A percentile compares a stretch with the other conserved stretches of the same genome.
phyloP scores from a whole-genome alignment of 2,329 filamentous ascomycete species.

The Coniochaeta sp. region DNA sequence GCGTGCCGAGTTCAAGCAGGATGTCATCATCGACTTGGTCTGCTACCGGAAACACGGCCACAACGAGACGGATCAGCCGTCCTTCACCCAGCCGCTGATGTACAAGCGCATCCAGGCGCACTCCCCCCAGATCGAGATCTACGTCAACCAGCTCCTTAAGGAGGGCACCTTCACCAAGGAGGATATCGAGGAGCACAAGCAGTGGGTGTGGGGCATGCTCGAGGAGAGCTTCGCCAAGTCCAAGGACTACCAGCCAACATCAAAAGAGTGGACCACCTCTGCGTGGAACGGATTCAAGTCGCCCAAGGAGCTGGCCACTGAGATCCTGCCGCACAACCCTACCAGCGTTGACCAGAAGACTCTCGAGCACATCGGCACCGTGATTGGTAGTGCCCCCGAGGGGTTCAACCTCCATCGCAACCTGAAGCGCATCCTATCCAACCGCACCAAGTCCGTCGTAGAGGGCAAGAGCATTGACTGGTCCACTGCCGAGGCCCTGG shows the following conservation, averaged over 20 bases:
- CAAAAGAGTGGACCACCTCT: constrained; percentile 97
- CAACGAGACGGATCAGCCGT: constrained; percentile 99
- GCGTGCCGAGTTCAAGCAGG: constrained; percentile 97
- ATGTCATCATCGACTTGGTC: constrained; percentile 95
- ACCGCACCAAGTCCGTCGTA: constrained; percentile 82
- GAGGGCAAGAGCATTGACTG: constrained; percentile 97
- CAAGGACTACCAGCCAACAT: constrained; percentile 93
- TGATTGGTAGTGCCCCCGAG: constrained; percentile 72
- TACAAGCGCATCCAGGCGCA: constrained; percentile 94
- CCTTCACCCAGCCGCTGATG: constrained; percentile 99
- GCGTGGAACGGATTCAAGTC: constrained; percentile 99
- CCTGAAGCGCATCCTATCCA: constrained; percentile 88
- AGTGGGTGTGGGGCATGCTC: constrained; percentile 99
- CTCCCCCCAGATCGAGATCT: constrained; percentile 79
- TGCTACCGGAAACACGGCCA: constrained; percentile 99
- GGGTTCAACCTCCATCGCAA: constrained; percentile 89
- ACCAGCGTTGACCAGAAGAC: constrained; percentile 70
- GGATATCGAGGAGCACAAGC: constrained; percentile 97
- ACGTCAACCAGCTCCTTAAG: constrained; percentile 81
- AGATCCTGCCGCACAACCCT: constrained; percentile 85
- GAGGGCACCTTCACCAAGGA: constrained; percentile 96
- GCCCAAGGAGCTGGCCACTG: constrained; percentile 91
- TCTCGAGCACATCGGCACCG: constrained; percentile 73
- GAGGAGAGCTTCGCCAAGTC: constrained; percentile 96
- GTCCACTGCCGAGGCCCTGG: constrained; percentile 92